Conservation (phyloP, 352 stramenopile species). For the Globisporangium spiculum region DNA sequence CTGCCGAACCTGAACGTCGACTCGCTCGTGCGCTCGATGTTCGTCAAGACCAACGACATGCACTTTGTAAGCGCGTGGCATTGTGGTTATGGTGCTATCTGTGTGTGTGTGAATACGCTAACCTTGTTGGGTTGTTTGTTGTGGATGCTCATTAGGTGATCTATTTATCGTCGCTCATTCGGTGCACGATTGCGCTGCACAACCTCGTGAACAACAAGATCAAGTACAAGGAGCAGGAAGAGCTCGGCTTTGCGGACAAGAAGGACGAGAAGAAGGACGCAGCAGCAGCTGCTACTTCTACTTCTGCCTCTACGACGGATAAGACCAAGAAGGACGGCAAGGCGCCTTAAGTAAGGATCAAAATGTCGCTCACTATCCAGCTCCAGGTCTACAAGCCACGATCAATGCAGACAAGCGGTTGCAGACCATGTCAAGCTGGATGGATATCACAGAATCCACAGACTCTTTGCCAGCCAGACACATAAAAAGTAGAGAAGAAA, state of each 20-base stretch:
- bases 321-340: conserved; percentile 43
- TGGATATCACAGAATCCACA: no score
- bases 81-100: background rate
- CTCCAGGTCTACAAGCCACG: background rate
- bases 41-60: conserved; percentile 99
- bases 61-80: conserved; percentile 84
- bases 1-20: conserved; percentile 98
- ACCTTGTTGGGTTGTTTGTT: background rate
- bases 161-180: conserved; percentile 97
- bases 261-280: conserved; percentile 65
- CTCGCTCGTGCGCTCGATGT: conserved; percentile 95
- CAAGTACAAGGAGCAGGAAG: conserved; percentile 91
- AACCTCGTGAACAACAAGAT: conserved; percentile 99
- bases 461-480: no score
- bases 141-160: conserved; percentile 80
- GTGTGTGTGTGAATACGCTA: background rate
- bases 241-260: conserved; percentile 68
- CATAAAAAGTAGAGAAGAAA: background rate
- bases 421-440: background rate
- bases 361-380: background rate
- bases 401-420: background rate
- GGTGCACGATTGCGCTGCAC: conserved; percentile 97
- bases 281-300: conserved; percentile 12
- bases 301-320: conserved; percentile 6
- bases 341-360: conserved; percentile 17